Percentiles rank a stretch among this genome's conserved stretches.
phyloP scores from a whole-genome alignment of 164 flowering plant genomes.

The Piper betle region DNA sequence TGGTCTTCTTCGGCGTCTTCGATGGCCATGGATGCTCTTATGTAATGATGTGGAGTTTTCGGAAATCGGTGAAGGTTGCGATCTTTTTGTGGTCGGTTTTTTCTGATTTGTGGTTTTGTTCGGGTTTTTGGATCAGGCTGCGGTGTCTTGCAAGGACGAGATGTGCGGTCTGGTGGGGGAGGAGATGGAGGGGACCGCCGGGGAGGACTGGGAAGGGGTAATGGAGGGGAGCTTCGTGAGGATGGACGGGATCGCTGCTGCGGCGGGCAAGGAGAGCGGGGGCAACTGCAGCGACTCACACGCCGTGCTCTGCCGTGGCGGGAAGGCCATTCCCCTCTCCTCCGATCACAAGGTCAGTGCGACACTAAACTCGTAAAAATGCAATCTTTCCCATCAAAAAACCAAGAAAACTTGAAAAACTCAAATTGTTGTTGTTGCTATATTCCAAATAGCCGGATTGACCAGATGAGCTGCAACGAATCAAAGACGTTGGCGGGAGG shows the following conservation, averaged over 20 bases:
- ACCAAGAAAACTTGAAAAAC: too few species aligned
- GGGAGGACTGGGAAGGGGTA: constrained; percentile 29
- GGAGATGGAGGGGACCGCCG: constrained; percentile 21
- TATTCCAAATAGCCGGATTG: constrained; percentile 49
- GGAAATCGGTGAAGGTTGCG: neutral
- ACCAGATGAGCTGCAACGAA: constrained; percentile 60
- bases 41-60: constrained; percentile 19
- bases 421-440: too few species aligned
- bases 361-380: neutral
- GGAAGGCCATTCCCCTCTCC: constrained; percentile 49
- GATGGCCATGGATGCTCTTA: constrained; percentile 98
- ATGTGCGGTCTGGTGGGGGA: constrained; percentile 59
- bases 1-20: constrained; percentile 67
- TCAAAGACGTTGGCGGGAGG: constrained; percentile 60
- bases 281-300: constrained; percentile 90
- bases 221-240: constrained; percentile 49
- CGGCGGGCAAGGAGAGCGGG: constrained; percentile 15
- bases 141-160: constrained; percentile 54
- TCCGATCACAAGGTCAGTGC: constrained; percentile 54
- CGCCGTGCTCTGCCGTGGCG: constrained; percentile 68
- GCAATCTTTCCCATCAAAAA: neutral
- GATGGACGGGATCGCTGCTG: constrained; percentile 54
- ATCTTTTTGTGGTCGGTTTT: neutral
- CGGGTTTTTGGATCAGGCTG: constrained; percentile 36
- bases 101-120: too few species aligned